Evolutionary conservation across 2,329 filamentous ascomycete species (phyloP).

Genomic region (Fusarium irregulare): DNA sequence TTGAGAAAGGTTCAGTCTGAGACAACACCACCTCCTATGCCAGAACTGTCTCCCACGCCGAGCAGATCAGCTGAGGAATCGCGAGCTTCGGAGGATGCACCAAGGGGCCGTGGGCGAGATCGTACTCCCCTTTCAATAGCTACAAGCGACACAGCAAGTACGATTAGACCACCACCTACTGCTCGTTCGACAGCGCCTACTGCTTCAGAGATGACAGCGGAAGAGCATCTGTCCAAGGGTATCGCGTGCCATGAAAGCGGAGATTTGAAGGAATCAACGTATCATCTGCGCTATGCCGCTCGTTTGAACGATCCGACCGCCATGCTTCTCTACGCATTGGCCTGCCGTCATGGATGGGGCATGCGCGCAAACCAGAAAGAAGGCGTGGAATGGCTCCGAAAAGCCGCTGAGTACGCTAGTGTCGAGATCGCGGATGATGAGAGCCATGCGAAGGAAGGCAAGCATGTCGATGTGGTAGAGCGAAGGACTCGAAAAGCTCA

Average conservation of each 20-base stretch:
- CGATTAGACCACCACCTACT: slow-evolving; percentile 57
- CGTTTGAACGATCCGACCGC: slow-evolving; percentile 87
- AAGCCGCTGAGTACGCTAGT: slow-evolving; percentile 86
- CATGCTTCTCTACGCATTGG: slow-evolving; percentile 95
- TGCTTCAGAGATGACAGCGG: slow-evolving; percentile 77
- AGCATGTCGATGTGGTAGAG: slow-evolving; percentile 73
- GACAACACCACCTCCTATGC: slow-evolving; percentile 51
- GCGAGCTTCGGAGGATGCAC: slow-evolving; percentile 61
- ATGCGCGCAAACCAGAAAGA: slow-evolving; percentile 93
- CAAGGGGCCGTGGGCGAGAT: slow-evolving; percentile 61
- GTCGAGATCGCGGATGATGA: slow-evolving; percentile 87
- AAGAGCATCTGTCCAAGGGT: slow-evolving; percentile 90
- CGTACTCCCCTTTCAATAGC: slow-evolving; percentile 61
- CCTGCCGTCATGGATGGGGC: slow-evolving; percentile 96
- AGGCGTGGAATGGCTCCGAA: slow-evolving; percentile 90
- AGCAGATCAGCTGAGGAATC: slow-evolving; percentile 58
- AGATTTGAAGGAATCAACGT: slow-evolving; percentile 91
- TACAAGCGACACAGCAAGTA: slow-evolving; percentile 67
- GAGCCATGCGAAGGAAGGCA: slow-evolving; percentile 70
- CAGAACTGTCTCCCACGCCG: slow-evolving; percentile 58
- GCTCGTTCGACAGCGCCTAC: slow-evolving; percentile 63
- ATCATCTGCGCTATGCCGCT: slow-evolving; percentile 91
- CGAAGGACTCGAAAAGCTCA: slow-evolving; percentile 89
- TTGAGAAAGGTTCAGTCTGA: slow-evolving; percentile 63
- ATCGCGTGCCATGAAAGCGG: slow-evolving; percentile 91